These are phyloP conservation scores for Piper betle DNA, from an alignment of 164 flowering plant genomes.

Conservation along the genomic window DNA sequence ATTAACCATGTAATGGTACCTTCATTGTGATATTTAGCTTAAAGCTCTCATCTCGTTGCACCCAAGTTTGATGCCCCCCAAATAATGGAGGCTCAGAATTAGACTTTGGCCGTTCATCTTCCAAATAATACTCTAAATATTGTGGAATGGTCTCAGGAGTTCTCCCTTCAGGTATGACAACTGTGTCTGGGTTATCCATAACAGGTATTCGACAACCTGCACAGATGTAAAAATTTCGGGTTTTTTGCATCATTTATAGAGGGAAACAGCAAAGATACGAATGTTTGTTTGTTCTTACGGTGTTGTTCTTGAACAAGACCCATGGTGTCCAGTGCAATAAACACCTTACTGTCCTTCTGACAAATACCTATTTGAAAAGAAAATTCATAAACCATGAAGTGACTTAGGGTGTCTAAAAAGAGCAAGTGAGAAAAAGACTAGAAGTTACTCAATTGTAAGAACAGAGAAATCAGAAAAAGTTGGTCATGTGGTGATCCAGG, in stretches of 20 bases:
- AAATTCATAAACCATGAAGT: not conserved
- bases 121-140: constrained; percentile 45
- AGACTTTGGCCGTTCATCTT: constrained; percentile 31
- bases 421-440: too few species aligned
- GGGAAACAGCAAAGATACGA: not conserved
- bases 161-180: constrained; percentile 56
- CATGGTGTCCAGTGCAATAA: constrained; percentile 42
- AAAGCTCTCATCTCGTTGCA: constrained; percentile 66
- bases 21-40: constrained; percentile 62
- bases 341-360: constrained; percentile 74
- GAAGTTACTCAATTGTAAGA: too few species aligned
- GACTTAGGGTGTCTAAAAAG: not conserved
- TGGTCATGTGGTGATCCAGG: too few species aligned
- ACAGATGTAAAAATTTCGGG: constrained; percentile 4
- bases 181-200: constrained; percentile 43
- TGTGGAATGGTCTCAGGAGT: constrained; percentile 44
- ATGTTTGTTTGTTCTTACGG: constrained; percentile 41
- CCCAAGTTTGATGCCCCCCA: constrained; percentile 87
- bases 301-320: constrained; percentile 69
- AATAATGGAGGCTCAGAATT: constrained; percentile 53
- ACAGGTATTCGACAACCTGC: constrained; percentile 85
- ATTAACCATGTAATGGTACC: constrained; percentile 25
- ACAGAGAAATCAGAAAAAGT: too few species aligned
- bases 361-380: constrained; percentile 59
- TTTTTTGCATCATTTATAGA: not conserved